Evolutionary conservation across 306 rosid genomes (phyloP).

Genomic region (Castanea crenata): DNA sequence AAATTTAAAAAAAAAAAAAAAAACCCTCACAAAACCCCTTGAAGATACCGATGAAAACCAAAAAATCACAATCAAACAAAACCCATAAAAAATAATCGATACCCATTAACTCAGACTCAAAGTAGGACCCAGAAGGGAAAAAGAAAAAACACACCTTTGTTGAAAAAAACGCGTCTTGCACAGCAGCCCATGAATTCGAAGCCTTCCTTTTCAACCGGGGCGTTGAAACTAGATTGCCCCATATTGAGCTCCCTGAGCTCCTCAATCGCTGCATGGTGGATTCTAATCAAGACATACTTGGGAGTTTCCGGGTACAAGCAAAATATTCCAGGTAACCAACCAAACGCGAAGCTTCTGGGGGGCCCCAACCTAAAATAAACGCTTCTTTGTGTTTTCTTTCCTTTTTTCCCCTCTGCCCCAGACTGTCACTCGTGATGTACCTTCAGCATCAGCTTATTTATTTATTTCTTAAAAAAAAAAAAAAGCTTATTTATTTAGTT

Average conservation of each 20-base stretch:
- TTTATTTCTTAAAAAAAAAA: no score
- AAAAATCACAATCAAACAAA: background rate
- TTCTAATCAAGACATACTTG: slow-evolving; percentile 10
- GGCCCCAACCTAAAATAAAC: background rate
- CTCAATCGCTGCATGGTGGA: slow-evolving; percentile 64
- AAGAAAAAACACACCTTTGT: slow-evolving; percentile 52
- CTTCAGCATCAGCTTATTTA: no score
- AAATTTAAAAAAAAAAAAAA: no score
- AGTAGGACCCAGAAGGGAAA: background rate
- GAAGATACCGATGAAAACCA: background rate
- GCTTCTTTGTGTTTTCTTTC: no score
- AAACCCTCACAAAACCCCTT: background rate
- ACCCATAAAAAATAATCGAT: background rate
- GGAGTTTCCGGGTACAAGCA: background rate
- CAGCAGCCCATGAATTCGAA: slow-evolving; percentile 64
- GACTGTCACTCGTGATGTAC: no score
- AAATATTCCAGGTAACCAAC: background rate
- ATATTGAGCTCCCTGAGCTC: slow-evolving; percentile 34
- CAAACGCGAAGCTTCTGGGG: slow-evolving; percentile 2
- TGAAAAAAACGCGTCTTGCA: slow-evolving; percentile 70
- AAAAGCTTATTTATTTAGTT: no score
- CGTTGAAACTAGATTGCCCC: slow-evolving; percentile 27
- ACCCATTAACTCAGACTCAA: background rate
- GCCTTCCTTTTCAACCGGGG: slow-evolving; percentile 59
- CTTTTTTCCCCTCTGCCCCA: no score